Conservation (phyloP, 2,329 filamentous ascomycete genomes). For the Colletotrichum magnum region DNA sequence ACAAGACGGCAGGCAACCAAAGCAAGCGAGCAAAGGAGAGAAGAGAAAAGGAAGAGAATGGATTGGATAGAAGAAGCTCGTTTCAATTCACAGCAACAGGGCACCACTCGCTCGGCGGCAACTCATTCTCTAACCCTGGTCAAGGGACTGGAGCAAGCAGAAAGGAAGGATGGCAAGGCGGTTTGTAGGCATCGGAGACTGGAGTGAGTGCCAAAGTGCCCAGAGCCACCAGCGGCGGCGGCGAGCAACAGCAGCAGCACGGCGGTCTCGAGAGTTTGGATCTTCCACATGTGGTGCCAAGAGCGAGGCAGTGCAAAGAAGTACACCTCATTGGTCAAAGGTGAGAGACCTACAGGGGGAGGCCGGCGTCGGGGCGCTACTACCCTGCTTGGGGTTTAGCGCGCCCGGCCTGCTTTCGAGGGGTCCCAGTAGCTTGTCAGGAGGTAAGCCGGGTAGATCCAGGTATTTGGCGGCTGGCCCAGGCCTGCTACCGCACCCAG, state of each 20-base stretch:
- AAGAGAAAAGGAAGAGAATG: constrained; percentile 10
- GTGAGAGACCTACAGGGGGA: constrained; percentile 18
- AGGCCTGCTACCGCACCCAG: no score
- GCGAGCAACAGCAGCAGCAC: background rate
- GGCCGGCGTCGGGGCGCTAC: constrained; percentile 13
- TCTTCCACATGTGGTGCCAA: constrained; percentile 41
- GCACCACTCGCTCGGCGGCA: constrained; percentile 1
- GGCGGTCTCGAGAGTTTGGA: constrained; percentile 34
- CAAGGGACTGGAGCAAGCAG: constrained; percentile 18
- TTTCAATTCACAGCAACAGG: constrained; percentile 3
- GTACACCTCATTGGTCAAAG: constrained; percentile 35
- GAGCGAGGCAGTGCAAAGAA: constrained; percentile 41
- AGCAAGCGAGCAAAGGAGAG: constrained; percentile 6
- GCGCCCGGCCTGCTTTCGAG: constrained; percentile 22
- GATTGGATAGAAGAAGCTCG: constrained; percentile 14
- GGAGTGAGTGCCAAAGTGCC: background rate
- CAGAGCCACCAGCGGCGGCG: background rate
- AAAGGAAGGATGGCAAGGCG: background rate
- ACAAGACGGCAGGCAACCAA: constrained; percentile 28
- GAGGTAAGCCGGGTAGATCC: constrained; percentile 21
- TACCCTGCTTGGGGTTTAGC: constrained; percentile 30
- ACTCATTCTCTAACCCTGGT: constrained; percentile 5
- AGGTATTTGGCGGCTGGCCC: constrained; percentile 8
- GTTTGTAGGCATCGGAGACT: background rate
- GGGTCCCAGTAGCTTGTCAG: constrained; percentile 38